Evolutionary conservation across 768 basidiomycete genomes (phyloP), one percentile per base, ranked within the genome.

Genomic region (Amanita polypyramis): DNA sequence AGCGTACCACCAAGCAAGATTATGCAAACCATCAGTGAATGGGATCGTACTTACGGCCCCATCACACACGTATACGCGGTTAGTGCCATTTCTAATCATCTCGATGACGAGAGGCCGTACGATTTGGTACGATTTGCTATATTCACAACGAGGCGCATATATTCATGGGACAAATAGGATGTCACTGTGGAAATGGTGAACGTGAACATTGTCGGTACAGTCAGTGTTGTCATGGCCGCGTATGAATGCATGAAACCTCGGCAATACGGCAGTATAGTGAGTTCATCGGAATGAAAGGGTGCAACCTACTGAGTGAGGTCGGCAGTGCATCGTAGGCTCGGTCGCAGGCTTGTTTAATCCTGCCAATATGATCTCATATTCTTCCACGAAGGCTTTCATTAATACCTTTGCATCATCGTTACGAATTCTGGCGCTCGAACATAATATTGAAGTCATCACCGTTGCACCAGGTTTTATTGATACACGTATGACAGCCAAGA

Each of bases 51-150:
- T 23, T 60, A 60, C 49, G 63, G 63, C 4, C 63, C 63, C 2
- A 60, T 66, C 23, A 62, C 60, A 1, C 62, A 64, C 23, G 32
- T 66, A 39, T 66, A 63, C 49, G 62, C 60, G 19, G 56, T 62
- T 23, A 56, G 54, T 15, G 62, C 60, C 1, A 57, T 60, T 27
- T 57, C 60, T 14, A 60, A 57, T 39, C 55, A 60, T 23, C 33
- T 60, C 11, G 56, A 61, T 17, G 50, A 54, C 11, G 23, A 41
- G 8, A 38, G 35, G 6, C 53, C 51, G 0, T 60, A 55, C 51
- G 55, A 55, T 25, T 40, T 64, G 39, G 62, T 61, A 33, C 27
- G 56, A 50, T 41, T 17, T 10, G 8, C 4, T 10, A 7, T 25
- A 3, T 11, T n/a, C 7, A 27, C 3, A 27, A 25, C 19, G 41